These are phyloP conservation scores for Zanthoxylum bungeanum DNA, from an alignment of 345 rosid species.

Conservation along the genomic window DNA sequence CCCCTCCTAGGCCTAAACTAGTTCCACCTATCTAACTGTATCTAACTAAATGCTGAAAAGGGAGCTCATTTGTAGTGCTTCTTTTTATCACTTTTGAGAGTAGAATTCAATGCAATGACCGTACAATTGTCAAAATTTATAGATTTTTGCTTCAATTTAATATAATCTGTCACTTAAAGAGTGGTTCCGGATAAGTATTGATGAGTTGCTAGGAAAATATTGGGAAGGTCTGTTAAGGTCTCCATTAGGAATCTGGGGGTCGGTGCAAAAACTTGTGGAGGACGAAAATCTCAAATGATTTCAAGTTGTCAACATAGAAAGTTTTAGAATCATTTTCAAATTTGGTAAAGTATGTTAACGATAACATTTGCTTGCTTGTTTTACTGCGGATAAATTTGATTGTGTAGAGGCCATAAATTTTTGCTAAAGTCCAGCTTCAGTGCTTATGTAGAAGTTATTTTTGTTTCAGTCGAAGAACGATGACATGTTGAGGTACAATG, in stretches of 20 bases:
- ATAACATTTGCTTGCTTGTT: background rate
- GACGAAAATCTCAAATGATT: background rate
- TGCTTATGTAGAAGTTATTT: background rate
- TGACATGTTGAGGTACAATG: conserved; percentile 51
- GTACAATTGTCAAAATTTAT: background rate
- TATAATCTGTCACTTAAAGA: background rate
- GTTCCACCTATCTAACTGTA: no score
- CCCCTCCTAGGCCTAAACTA: no score
- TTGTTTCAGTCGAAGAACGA: conserved; percentile 65
- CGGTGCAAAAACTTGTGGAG: background rate
- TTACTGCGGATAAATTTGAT: background rate
- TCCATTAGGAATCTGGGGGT: background rate
- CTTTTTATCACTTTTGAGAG: background rate
- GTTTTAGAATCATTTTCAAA: background rate
- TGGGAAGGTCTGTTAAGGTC: background rate
- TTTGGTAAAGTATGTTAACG: background rate
- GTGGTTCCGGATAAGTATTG: background rate
- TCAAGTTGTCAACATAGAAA: background rate
- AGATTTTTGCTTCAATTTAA: background rate
- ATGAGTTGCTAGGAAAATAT: background rate
- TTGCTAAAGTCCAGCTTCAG: background rate
- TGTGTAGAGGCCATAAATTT: background rate
- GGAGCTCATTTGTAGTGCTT: background rate
- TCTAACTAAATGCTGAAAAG: background rate
- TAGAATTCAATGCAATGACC: background rate